Percentiles rank a stretch among this genome's conserved stretches.
These are phyloP conservation scores for Xerocomus potaroensis DNA, from an alignment of 768 basidiomycete species.

Conservation along the genomic window DNA sequence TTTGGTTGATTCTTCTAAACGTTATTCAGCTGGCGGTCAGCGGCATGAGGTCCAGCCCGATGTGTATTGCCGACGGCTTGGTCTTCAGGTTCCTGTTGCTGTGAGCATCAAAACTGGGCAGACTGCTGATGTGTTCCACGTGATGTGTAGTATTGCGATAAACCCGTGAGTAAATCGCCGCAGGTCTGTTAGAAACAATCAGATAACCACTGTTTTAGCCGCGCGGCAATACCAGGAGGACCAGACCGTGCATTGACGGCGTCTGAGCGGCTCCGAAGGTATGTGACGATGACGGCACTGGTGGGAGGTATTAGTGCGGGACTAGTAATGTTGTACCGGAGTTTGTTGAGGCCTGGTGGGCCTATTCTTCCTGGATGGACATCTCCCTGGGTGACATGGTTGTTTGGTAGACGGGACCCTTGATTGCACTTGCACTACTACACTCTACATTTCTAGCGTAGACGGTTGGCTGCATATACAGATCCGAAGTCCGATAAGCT, in stretches of 20 bases:
- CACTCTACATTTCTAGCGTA: conserved; percentile 10
- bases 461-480: conserved; percentile 16
- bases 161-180: conserved; percentile 63
- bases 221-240: conserved; percentile 76
- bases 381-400: conserved; percentile 62
- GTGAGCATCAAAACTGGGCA: conserved; percentile 87
- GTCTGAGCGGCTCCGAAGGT: conserved; percentile 63
- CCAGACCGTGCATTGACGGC: conserved; percentile 72
- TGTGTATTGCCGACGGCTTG: conserved; percentile 86
- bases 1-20: not conserved
- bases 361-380: conserved; percentile 49
- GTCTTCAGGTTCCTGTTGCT: conserved; percentile 90
- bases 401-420: conserved; percentile 48
- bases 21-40: conserved; percentile 37
- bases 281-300: conserved; percentile 67
- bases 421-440: conserved; percentile 19
- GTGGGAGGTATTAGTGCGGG: conserved; percentile 74
- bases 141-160: conserved; percentile 79
- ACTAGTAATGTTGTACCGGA: conserved; percentile 65
- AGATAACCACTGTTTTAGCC: conserved; percentile 33
- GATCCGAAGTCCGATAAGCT: conserved; percentile 34
- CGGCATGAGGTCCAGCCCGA: conserved; percentile 98
- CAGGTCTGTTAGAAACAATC: conserved; percentile 1
- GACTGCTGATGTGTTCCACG: conserved; percentile 83
- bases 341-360: conserved; percentile 58